phyloP scores from a whole-genome alignment of 2,329 filamentous ascomycete genomes.

The Paraphaeosphaeria minitans region DNA sequence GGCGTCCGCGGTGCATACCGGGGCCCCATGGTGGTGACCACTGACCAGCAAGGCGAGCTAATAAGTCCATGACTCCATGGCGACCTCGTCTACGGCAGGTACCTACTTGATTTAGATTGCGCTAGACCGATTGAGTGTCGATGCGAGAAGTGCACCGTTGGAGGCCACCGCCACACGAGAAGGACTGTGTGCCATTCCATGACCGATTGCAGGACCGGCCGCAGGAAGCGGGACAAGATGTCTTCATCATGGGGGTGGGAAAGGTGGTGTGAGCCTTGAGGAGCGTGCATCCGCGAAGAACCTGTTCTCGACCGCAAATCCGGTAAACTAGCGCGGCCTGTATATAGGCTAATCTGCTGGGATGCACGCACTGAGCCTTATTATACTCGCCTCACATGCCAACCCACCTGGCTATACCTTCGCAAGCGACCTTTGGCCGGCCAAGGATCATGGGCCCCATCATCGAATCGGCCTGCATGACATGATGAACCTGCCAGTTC shows the following conservation, averaged over 20 bases:
- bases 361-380: conserved; percentile 22
- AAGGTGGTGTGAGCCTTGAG: conserved; percentile 20
- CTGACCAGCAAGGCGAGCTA: conserved; percentile 22
- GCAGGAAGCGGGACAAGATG: conserved; percentile 34
- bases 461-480: conserved; percentile 40
- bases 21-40: conserved; percentile 28
- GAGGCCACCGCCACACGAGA: conserved; percentile 15
- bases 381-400: too few relatives aligned
- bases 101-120: conserved; percentile 31
- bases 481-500: conserved; percentile 29
- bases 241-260: conserved; percentile 24
- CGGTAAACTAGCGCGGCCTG: conserved; percentile 24
- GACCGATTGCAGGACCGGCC: conserved; percentile 33
- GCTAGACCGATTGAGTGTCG: conserved; percentile 27
- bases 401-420: too few relatives aligned
- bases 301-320: conserved; percentile 24
- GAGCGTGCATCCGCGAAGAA: conserved; percentile 18
- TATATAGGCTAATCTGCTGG: conserved; percentile 38
- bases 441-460: conserved; percentile 25
- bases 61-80: conserved; percentile 29
- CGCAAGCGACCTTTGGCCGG: conserved; percentile 21
- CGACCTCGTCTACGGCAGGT: conserved; percentile 28
- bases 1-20: conserved; percentile 31
- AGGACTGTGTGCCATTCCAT: conserved; percentile 9
- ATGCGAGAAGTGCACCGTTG: background rate